phyloP scores from a whole-genome alignment of 768 basidiomycete species.

The Dacryopinax spathularia region DNA sequence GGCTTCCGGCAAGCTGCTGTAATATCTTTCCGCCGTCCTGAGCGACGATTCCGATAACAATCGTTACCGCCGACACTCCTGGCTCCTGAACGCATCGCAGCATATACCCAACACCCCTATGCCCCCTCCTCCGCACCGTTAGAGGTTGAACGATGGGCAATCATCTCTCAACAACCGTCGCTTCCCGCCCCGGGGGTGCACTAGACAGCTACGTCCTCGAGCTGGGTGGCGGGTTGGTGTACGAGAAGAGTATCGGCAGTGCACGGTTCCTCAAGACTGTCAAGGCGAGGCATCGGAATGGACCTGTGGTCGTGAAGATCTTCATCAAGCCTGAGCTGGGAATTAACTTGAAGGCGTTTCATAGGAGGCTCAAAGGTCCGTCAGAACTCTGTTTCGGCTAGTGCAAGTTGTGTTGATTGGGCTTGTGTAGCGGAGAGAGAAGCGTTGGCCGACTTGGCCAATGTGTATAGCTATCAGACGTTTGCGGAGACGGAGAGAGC shows the following conservation, averaged over 20 bases:
- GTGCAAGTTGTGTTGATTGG: background rate
- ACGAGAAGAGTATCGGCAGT: slow-evolving; percentile 73
- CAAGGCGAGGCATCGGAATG: slow-evolving; percentile 27
- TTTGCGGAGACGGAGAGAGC: slow-evolving; percentile 93
- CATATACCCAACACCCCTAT: background rate
- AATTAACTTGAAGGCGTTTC: background rate
- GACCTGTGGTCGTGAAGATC: slow-evolving; percentile 65
- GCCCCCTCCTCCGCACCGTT: background rate
- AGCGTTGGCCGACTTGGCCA: slow-evolving; percentile 65
- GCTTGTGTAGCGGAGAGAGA: slow-evolving; percentile 60
- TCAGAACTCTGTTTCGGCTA: background rate
- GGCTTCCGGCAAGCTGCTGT: background rate
- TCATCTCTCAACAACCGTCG: slow-evolving; percentile 50
- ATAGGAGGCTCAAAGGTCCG: background rate
- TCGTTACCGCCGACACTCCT: background rate
- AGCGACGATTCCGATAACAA: background rate
- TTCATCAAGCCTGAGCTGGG: slow-evolving; percentile 43
- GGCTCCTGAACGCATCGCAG: background rate
- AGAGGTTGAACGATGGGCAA: slow-evolving; percentile 48
- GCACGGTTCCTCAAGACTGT: slow-evolving; percentile 51
- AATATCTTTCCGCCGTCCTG: background rate
- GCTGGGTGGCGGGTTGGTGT: slow-evolving; percentile 70
- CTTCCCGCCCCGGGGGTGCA: slow-evolving; percentile 62
- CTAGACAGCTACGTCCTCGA: slow-evolving; percentile 86
- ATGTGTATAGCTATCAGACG: slow-evolving; percentile 76